Base-by-base conservation (phyloP, 1,284 basidiomycete genomes). In the Cutaneotrichosporon cavernicola region DNA sequence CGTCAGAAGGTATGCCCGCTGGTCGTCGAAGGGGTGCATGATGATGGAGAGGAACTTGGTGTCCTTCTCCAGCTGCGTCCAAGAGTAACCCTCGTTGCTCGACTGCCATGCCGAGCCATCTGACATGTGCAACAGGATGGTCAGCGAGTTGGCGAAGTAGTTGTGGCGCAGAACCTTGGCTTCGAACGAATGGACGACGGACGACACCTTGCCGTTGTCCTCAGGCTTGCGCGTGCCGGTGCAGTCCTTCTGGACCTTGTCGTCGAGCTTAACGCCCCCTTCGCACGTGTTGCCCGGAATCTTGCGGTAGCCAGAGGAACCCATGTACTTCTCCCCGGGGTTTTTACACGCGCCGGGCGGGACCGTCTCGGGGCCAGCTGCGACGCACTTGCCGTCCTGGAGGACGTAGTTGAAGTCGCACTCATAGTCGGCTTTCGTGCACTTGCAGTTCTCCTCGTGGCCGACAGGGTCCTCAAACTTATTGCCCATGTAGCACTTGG, bases 241-340 rank as follows among this genome's bases (percentile, higher is more conserved):
- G 21, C 65, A 72, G 9, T 59, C 51, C 81, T 94, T 96, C 69
- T 84, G 73, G 1, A 90, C 81, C 50, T 81, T 83, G 18, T 86
- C 84, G 73, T 97, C 95, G 80, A 90, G 90, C 72, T 85, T 82
- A 21, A 78, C 73, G 9, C 82, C 66, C 6, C 89, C 89, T 14
- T 56, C 36, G 76, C 96, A 99, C 0, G 89, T 90, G 76, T 99
- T 91, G 2, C 97, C 96, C 2, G 97, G 94, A 62, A 99, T 93
- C 74, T 89, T 86, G 49, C 94, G 85, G 77, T 89, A 99, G 0
- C 96, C 96, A 16, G 91, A 94, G 0, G 94, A 97, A 0, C 93
- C 96, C 76, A 85, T 76, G 76, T 93, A 99, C 16, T 80, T 88
- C 69, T 89, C 83, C 11, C 85, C 84, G 0, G 85, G 80, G 60